Evolutionary conservation across 2,329 filamentous ascomycete species (phyloP).

Genomic region (Xylaria arbuscula): DNA sequence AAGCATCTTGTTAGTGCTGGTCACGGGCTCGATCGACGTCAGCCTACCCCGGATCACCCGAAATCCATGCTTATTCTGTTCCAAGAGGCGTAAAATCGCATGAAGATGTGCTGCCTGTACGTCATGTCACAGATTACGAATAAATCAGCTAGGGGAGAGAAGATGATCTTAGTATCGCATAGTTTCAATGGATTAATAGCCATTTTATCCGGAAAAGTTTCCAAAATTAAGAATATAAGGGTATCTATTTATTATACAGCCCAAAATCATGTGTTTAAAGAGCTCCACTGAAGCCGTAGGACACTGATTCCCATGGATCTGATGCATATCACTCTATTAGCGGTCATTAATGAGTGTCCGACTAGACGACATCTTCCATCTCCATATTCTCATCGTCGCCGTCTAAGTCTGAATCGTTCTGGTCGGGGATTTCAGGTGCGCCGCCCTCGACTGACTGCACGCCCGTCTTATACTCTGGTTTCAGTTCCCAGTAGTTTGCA

Average conservation of each 20-base stretch:
- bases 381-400: constrained; percentile 73
- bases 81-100: not conserved
- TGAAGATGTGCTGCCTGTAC: not conserved
- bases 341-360: constrained; percentile 20
- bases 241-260: constrained; percentile 35
- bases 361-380: constrained; percentile 78
- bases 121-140: not conserved
- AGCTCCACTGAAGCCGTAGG: constrained; percentile 34
- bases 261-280: constrained; percentile 28
- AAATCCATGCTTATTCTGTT: not conserved
- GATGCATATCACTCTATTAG: constrained; percentile 3
- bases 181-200: not conserved
- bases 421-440: constrained; percentile 58
- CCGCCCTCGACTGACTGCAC: constrained; percentile 65
- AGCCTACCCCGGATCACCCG: not conserved
- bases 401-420: constrained; percentile 70
- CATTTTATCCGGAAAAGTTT: constrained; percentile 5
- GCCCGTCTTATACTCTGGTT: constrained; percentile 72
- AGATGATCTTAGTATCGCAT: not conserved
- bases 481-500: constrained; percentile 86
- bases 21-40: not conserved
- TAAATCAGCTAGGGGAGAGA: not conserved
- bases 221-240: constrained; percentile 4
- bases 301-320: constrained; percentile 38
- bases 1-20: constrained; percentile 1